Evolutionary conservation across 2,329 filamentous ascomycete species (phyloP).

Genomic region (Penicillium rolfsii): DNA sequence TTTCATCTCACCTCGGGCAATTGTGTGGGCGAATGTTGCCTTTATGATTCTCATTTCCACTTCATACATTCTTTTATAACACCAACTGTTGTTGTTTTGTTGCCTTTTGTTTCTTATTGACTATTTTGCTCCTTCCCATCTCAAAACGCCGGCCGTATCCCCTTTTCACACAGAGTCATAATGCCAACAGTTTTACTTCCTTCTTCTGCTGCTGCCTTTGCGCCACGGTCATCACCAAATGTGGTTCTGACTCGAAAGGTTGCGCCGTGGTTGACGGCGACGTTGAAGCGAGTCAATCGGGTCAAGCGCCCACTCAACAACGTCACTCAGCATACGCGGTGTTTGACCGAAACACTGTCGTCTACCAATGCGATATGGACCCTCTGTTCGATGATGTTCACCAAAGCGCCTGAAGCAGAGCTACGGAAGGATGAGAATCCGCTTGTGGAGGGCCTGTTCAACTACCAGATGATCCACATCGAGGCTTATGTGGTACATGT

Average conservation of each 20-base stretch:
- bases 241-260: conserved; percentile 90
- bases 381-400: conserved; percentile 86
- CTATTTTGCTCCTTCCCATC: conserved; percentile 51
- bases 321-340: conserved; percentile 91
- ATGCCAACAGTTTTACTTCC: conserved; percentile 95
- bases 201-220: conserved; percentile 94
- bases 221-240: conserved; percentile 89
- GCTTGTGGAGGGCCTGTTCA: conserved; percentile 83
- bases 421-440: conserved; percentile 80
- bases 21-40: conserved; percentile 46
- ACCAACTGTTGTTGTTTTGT: conserved; percentile 48
- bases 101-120: conserved; percentile 53
- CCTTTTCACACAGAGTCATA: conserved; percentile 55
- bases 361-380: conserved; percentile 92
- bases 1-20: conserved; percentile 10
- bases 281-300: conserved; percentile 93
- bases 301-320: conserved; percentile 97
- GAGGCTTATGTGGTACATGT: conserved; percentile 99
- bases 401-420: conserved; percentile 84
- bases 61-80: conserved; percentile 46
- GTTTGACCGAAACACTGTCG: conserved; percentile 91
- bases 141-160: conserved; percentile 50
- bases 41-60: conserved; percentile 36
- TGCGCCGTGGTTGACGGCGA: conserved; percentile 95
- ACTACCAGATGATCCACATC: conserved; percentile 89